Conservation (phyloP, 2,329 filamentous ascomycete species). For the Calycina herbarum region DNA sequence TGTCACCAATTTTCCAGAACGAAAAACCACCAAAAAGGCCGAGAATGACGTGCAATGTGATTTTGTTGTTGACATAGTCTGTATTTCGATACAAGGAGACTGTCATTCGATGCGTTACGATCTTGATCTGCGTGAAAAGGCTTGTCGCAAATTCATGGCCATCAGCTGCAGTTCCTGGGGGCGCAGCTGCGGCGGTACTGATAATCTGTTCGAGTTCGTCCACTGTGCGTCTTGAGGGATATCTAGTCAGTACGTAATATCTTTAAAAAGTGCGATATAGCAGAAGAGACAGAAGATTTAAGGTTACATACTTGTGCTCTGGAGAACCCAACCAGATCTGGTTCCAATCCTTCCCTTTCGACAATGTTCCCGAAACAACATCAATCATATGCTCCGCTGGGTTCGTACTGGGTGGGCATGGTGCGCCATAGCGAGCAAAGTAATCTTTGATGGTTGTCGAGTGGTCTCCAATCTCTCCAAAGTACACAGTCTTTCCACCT, state of each 20-base stretch:
- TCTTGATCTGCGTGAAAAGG: constrained; percentile 58
- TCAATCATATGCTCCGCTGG: constrained; percentile 67
- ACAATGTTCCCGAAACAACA: constrained; percentile 49
- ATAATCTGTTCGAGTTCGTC: background rate
- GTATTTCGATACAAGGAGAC: constrained; percentile 74
- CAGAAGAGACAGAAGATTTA: constrained; percentile 24
- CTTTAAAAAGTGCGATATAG: constrained; percentile 42
- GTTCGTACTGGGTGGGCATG: constrained; percentile 66
- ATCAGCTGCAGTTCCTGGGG: too few relatives aligned
- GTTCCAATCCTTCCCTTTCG: constrained; percentile 65
- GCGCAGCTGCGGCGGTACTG: background rate
- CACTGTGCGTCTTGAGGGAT: background rate
- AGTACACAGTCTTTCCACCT: constrained; percentile 65
- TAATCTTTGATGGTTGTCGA: constrained; percentile 50
- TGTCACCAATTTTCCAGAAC: constrained; percentile 68
- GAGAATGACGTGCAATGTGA: constrained; percentile 69
- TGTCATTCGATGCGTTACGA: constrained; percentile 70
- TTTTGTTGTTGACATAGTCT: constrained; percentile 73
- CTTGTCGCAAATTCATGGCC: constrained; percentile 65
- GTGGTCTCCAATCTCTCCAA: constrained; percentile 56
- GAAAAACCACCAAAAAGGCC: constrained; percentile 83
- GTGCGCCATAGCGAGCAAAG: constrained; percentile 63
- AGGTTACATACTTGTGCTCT: constrained; percentile 57
- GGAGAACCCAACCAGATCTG: constrained; percentile 69
- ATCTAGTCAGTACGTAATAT: background rate